Conservation (phyloP, 352 stramenopile genomes). For the Thraustotheca clavata region DNA sequence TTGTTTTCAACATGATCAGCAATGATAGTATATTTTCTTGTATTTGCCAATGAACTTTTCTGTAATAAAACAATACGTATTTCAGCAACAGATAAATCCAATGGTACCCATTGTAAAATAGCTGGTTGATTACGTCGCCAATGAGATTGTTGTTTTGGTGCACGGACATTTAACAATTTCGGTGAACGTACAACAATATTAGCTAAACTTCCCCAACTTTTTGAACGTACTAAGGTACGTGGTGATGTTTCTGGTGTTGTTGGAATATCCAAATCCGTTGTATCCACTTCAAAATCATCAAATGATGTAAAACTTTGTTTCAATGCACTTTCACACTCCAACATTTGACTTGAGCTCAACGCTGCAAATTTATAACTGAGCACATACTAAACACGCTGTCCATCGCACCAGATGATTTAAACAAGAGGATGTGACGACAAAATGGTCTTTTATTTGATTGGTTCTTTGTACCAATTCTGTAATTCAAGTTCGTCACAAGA, state of each 20-base stretch:
- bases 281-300: no score
- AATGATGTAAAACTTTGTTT: no score
- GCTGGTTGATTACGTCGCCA: conserved; percentile 13
- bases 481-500: no score
- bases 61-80: conserved; percentile 17
- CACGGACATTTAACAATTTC: not conserved
- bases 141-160: not conserved
- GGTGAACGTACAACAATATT: not conserved
- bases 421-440: no score
- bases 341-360: no score
- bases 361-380: no score
- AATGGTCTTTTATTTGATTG: no score
- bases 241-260: not conserved
- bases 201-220: not conserved
- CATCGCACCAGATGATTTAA: no score
- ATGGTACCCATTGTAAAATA: conserved; percentile 2
- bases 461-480: no score
- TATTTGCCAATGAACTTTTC: conserved; percentile 15
- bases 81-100: conserved; percentile 4
- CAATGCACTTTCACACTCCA: no score
- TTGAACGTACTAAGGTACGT: not conserved
- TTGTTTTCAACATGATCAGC: conserved; percentile 22
- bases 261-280: no score
- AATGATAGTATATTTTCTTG: conserved; percentile 6
- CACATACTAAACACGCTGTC: no score